These are phyloP conservation scores for Yamadazyma atlantica DNA, from an alignment of 1,139 yeast species.

Conservation along the genomic window DNA sequence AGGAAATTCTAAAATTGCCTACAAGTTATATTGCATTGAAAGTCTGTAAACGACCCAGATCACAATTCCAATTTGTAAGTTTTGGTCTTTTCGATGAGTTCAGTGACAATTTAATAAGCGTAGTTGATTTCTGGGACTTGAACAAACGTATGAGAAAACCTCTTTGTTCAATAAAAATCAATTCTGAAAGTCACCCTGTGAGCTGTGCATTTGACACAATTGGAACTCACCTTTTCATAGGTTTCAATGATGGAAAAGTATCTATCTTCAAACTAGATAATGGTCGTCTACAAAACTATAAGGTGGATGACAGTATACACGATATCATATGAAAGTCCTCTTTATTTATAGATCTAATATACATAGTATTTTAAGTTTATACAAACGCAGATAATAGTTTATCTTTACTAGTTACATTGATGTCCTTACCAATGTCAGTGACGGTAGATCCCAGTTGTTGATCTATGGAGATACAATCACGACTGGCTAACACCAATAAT, in stretches of 20 bases:
- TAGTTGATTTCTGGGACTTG: conserved; percentile 59
- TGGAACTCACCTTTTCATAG: conserved; percentile 25
- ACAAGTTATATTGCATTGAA: conserved; percentile 43
- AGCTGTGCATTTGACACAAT: conserved; percentile 19
- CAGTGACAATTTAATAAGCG: conserved; percentile 20
- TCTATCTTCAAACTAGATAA: conserved; percentile 21
- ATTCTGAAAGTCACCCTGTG: conserved; percentile 9
- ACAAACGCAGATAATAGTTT: conserved; percentile 45
- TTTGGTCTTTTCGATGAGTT: conserved; percentile 38
- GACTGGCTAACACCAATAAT: conserved; percentile 76
- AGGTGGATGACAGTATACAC: conserved; percentile 4
- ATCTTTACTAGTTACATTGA: conserved; percentile 53
- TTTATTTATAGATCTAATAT: conserved; percentile 13
- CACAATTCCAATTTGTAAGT: conserved; percentile 46
- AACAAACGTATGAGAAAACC: conserved; percentile 38
- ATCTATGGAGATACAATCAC: conserved; percentile 62
- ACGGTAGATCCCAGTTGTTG: conserved; percentile 40
- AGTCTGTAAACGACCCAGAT: conserved; percentile 42
- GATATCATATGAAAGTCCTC: conserved; percentile 3
- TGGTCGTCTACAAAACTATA: background rate
- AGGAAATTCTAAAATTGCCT: conserved; percentile 18
- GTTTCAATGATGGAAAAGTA: conserved; percentile 27
- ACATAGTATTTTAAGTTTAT: conserved; percentile 14
- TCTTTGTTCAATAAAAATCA: conserved; percentile 15
- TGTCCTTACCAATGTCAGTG: conserved; percentile 56